These are phyloP conservation scores for Gymnopilus dilepis DNA, from an alignment of 768 basidiomycete species.

Conservation along the genomic window DNA sequence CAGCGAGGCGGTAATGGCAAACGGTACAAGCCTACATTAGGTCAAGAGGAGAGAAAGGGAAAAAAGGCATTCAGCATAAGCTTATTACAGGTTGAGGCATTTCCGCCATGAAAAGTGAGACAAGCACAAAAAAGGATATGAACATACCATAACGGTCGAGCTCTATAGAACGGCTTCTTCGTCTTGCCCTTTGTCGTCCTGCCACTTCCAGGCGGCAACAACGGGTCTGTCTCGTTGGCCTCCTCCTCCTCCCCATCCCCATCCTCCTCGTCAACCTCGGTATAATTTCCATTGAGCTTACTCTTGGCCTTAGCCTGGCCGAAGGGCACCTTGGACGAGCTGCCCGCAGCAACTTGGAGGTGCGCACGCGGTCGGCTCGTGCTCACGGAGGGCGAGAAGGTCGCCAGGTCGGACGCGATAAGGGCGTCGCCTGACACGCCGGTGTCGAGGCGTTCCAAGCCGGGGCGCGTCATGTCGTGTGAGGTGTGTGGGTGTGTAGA, in stretches of 20 bases:
- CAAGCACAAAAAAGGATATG: slow-evolving; percentile 20
- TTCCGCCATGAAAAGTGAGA: slow-evolving; percentile 17
- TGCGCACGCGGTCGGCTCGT: background rate
- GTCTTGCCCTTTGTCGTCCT: slow-evolving; percentile 28
- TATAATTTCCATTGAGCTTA: too few relatives aligned
- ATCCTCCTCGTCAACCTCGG: slow-evolving; percentile 4
- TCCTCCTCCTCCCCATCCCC: slow-evolving; percentile 6
- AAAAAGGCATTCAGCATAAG: background rate
- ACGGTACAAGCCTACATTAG: slow-evolving; percentile 80
- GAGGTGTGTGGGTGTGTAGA: too few relatives aligned
- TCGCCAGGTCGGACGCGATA: slow-evolving; percentile 20
- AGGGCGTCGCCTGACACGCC: slow-evolving; percentile 24
- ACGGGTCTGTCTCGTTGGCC: slow-evolving; percentile 24
- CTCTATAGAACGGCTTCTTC: slow-evolving; percentile 57
- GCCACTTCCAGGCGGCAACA: slow-evolving; percentile 14
- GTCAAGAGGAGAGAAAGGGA: background rate
- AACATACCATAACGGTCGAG: slow-evolving; percentile 53
- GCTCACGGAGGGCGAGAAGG: slow-evolving; percentile 7
- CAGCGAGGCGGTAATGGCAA: slow-evolving; percentile 68
- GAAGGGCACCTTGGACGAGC: background rate
- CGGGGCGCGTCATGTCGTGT: background rate
- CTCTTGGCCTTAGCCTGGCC: background rate
- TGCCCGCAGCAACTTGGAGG: background rate
- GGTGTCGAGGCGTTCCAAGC: slow-evolving; percentile 17
- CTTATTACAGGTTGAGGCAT: slow-evolving; percentile 8